These are phyloP conservation scores for Papiliotrema terrestris DNA, from an alignment of 1,284 basidiomycete species.

Conservation along the genomic window DNA sequence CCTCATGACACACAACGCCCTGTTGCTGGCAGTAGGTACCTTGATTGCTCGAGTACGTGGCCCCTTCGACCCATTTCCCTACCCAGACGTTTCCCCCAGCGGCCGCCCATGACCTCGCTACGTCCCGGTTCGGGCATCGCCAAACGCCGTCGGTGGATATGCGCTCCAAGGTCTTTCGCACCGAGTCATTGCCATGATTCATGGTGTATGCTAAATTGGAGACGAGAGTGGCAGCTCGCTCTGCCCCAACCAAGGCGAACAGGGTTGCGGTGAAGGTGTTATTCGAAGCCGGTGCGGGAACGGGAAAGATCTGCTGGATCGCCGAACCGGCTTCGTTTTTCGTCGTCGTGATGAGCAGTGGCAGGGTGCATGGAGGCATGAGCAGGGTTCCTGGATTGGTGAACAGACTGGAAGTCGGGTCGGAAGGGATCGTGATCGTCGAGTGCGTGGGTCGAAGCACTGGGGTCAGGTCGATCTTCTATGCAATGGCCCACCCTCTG, in stretches of 20 bases:
- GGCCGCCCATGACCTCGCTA: slow-evolving; percentile 62
- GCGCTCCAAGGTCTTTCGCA: slow-evolving; percentile 57
- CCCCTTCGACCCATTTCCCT: slow-evolving; percentile 64
- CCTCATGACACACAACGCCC: slow-evolving; percentile 41
- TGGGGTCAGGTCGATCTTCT: slow-evolving; percentile 8
- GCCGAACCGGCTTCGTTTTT: slow-evolving; percentile 63
- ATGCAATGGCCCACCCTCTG: slow-evolving; percentile 25
- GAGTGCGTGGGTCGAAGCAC: slow-evolving; percentile 36
- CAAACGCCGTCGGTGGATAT: slow-evolving; percentile 60
- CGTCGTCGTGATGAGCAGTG: slow-evolving; percentile 67
- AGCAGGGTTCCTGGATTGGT: slow-evolving; percentile 61
- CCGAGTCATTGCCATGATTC: slow-evolving; percentile 38
- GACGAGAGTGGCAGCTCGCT: slow-evolving; percentile 55
- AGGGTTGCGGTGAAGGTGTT: slow-evolving; percentile 52
- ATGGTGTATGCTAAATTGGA: slow-evolving; percentile 55
- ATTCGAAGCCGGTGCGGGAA: slow-evolving; percentile 50
- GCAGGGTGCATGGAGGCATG: slow-evolving; percentile 56
- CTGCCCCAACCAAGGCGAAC: slow-evolving; percentile 53
- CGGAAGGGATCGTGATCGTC: slow-evolving; percentile 27
- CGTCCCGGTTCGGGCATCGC: slow-evolving; percentile 64
- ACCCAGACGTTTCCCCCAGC: slow-evolving; percentile 66
- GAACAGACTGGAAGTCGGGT: slow-evolving; percentile 62
- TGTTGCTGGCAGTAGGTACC: slow-evolving; percentile 16
- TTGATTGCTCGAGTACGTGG: slow-evolving; percentile 63
- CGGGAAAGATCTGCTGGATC: slow-evolving; percentile 54